Evolutionary conservation across 257 asterid species (phyloP).

Genomic region (Solanum ahanhuiri): DNA sequence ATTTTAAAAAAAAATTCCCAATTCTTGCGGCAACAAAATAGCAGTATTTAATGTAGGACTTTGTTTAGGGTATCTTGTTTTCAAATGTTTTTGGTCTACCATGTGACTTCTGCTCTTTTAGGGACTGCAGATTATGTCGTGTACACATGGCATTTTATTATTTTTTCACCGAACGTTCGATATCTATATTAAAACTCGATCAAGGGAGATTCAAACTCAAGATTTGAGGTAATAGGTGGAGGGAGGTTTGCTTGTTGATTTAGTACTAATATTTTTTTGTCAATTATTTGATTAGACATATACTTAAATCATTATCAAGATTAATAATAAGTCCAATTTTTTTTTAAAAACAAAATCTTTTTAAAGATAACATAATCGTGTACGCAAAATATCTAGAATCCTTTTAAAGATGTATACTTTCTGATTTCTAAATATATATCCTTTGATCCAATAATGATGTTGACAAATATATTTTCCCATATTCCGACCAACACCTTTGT

Average conservation of each 20-base stretch:
- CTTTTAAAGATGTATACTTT: background rate
- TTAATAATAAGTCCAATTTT: background rate
- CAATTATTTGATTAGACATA: background rate
- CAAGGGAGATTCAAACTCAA: background rate
- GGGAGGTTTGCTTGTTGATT: background rate
- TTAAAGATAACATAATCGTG: too few relatives aligned
- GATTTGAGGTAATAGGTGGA: background rate
- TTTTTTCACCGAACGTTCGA: accelerated
- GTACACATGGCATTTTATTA: background rate
- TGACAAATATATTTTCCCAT: background rate
- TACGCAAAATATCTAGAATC: background rate
- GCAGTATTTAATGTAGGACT: slow-evolving; percentile 14
- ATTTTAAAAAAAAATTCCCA: slow-evolving; percentile 7
- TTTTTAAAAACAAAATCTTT: background rate
- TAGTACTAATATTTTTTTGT: background rate
- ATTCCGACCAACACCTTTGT: background rate
- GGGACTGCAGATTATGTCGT: slow-evolving; percentile 7
- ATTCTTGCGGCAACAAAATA: slow-evolving; percentile 29
- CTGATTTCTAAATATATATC: background rate
- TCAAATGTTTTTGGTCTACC: slow-evolving; percentile 32
- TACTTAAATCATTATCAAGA: background rate
- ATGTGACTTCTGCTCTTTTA: slow-evolving; percentile 40
- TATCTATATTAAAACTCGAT: background rate
- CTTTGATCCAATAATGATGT: background rate
- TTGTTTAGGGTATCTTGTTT: slow-evolving; percentile 7